Conservation (phyloP, 2,329 filamentous ascomycete genomes). For the Cytospora schulzeri region DNA sequence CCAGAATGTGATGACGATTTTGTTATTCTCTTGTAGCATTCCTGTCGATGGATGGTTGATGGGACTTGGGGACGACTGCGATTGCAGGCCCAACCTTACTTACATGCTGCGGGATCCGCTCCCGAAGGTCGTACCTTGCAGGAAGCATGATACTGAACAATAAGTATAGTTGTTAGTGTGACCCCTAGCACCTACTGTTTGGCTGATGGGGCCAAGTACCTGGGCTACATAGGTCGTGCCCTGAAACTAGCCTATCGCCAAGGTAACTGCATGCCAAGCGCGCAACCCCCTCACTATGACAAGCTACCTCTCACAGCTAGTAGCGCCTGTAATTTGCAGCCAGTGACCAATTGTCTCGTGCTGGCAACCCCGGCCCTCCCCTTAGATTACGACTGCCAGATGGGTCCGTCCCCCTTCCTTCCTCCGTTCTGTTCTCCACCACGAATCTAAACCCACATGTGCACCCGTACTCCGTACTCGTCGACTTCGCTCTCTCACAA, state of each 20-base stretch:
- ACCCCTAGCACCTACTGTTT: background rate
- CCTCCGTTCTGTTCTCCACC: conserved; percentile 15
- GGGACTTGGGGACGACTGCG: background rate
- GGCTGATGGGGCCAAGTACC: conserved; percentile 1
- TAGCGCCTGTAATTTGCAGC: conserved; percentile 19
- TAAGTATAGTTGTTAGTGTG: conserved; percentile 3
- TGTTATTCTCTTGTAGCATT: background rate
- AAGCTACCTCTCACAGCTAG: conserved; percentile 1
- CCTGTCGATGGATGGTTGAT: background rate
- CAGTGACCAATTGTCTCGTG: conserved; percentile 13
- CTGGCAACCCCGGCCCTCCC: conserved; percentile 3
- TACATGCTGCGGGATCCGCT: background rate
- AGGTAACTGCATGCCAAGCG: conserved; percentile 12
- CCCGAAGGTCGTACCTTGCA: conserved; percentile 22
- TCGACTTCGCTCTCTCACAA: conserved; percentile 14
- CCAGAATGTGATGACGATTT: background rate
- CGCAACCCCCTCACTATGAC: conserved; percentile 14
- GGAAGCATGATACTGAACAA: conserved; percentile 1
- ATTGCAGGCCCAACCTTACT: background rate
- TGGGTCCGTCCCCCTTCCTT: conserved; percentile 22
- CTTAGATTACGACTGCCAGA: conserved; percentile 28
- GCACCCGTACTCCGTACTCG: conserved; percentile 10
- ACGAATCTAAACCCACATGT: conserved; percentile 21
- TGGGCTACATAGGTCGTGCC: fast-evolving
- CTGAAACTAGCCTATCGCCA: background rate